Percentiles rank a stretch among this genome's conserved stretches.
These are phyloP conservation scores for Lipomyces yamadae DNA, from an alignment of 805 yeast genomes.

Conservation along the genomic window DNA sequence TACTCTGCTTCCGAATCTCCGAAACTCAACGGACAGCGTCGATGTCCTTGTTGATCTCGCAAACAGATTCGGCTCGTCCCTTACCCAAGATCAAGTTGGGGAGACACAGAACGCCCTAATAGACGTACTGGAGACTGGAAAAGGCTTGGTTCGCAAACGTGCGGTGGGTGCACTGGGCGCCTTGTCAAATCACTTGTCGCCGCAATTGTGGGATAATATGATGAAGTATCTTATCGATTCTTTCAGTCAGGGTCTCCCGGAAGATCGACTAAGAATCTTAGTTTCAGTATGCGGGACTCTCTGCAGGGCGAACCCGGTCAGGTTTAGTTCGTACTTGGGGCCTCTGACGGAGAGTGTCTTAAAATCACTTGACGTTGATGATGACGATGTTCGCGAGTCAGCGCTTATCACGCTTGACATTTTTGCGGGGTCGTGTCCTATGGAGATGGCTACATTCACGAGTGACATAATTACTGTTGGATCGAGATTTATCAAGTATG, in stretches of 20 bases:
- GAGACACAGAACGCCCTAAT: slow-evolving; percentile 45
- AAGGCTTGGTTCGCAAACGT: slow-evolving; percentile 57
- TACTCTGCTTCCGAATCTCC: slow-evolving; percentile 29
- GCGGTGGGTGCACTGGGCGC: slow-evolving; percentile 56
- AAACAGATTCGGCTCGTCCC: slow-evolving; percentile 53
- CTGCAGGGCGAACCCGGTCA: slow-evolving; percentile 39
- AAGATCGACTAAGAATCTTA: slow-evolving; percentile 27
- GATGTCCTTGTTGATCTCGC: slow-evolving; percentile 65
- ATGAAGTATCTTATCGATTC: slow-evolving; percentile 27
- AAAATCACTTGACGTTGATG: slow-evolving; percentile 41
- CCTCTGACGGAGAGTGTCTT: slow-evolving; percentile 37
- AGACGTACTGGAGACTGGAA: slow-evolving; percentile 48
- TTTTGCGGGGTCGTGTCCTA: slow-evolving; percentile 51
- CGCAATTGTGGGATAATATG: slow-evolving; percentile 40
- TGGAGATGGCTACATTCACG: slow-evolving; percentile 43
- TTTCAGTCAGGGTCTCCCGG: slow-evolving; percentile 16
- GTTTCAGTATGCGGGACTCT: slow-evolving; percentile 40
- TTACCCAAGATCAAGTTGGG: slow-evolving; percentile 48
- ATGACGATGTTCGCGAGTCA: slow-evolving; percentile 57
- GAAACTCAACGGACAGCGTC: slow-evolving; percentile 56
- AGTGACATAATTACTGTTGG: slow-evolving; percentile 44
- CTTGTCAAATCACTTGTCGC: slow-evolving; percentile 46
- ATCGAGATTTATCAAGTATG: slow-evolving; percentile 49
- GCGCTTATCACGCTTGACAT: slow-evolving; percentile 51
- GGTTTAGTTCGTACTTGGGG: slow-evolving; percentile 32